Conservation (phyloP, 176 grass and related monocot genomes). For the Triticum monococcum region DNA sequence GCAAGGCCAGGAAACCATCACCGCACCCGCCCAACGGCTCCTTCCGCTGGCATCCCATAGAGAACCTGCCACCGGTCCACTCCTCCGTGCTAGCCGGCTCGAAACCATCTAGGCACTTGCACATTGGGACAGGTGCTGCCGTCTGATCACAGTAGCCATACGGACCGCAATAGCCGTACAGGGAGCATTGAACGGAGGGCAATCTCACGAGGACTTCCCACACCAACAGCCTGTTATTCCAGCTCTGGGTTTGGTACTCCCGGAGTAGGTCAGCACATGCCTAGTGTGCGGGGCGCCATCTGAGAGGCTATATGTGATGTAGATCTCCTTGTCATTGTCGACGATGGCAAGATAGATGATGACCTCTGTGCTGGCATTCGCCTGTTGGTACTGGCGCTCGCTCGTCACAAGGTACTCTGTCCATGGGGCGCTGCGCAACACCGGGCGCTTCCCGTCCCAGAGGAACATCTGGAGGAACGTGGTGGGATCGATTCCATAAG, state of each 20-base stretch:
- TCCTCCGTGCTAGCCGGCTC: neutral
- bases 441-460: neutral
- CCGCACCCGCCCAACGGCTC: neutral
- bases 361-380: neutral
- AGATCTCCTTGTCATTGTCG: neutral
- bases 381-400: neutral
- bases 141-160: neutral
- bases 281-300: neutral
- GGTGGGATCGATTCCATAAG: no score
- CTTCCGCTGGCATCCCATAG: neutral
- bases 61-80: neutral
- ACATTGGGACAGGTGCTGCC: rapidly evolving
- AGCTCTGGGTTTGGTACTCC: neutral
- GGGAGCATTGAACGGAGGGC: rapidly evolving
- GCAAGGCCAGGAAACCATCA: neutral
- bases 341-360: rapidly evolving
- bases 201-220: rapidly evolving
- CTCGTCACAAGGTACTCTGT: neutral
- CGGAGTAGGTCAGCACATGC: neutral
- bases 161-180: neutral
- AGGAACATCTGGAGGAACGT: no score
- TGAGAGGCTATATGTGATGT: neutral
- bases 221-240: neutral
- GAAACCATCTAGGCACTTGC: neutral
- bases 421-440: neutral